A percentile compares a stretch with the other conserved stretches of the same genome.
phyloP scores from a whole-genome alignment of 2,329 filamentous ascomycete genomes.

The Aaosphaeria pasadenensis region DNA sequence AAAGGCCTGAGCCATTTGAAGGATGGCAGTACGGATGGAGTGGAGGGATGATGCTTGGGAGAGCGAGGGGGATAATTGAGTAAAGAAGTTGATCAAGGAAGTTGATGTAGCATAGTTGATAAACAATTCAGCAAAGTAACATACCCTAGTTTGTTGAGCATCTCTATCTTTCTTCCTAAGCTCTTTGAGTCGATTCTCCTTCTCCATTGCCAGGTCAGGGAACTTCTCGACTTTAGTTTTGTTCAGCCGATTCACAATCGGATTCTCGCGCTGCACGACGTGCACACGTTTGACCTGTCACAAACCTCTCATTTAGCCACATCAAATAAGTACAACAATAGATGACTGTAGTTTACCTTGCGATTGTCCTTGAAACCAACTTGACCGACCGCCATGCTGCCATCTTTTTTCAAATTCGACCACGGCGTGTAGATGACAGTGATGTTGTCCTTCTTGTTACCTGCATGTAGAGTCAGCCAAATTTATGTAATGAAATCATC shows the following conservation, averaged over 20 bases:
- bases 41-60: too few species aligned
- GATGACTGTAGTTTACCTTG: slow-evolving; percentile 44
- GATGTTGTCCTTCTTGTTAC: slow-evolving; percentile 98
- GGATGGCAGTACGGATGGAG: too few species aligned
- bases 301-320: not conserved
- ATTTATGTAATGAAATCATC: not conserved
- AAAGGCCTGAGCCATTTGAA: too few species aligned
- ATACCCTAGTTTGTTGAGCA: slow-evolving; percentile 59
- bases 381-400: slow-evolving; percentile 91
- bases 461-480: slow-evolving; percentile 40
- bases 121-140: slow-evolving; percentile 6
- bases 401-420: slow-evolving; percentile 93
- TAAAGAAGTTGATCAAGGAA: not conserved
- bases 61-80: too few species aligned
- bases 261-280: slow-evolving; percentile 77
- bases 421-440: slow-evolving; percentile 97
- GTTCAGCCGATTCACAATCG: slow-evolving; percentile 94
- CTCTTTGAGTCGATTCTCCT: slow-evolving; percentile 70
- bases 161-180: slow-evolving; percentile 70
- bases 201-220: slow-evolving; percentile 79
- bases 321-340: not conserved
- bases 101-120: not conserved
- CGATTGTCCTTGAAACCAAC: slow-evolving; percentile 90
- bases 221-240: slow-evolving; percentile 90
- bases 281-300: slow-evolving; percentile 73